Conservation (phyloP, 2,329 filamentous ascomycete genomes). For the Fusarium sp. region DNA sequence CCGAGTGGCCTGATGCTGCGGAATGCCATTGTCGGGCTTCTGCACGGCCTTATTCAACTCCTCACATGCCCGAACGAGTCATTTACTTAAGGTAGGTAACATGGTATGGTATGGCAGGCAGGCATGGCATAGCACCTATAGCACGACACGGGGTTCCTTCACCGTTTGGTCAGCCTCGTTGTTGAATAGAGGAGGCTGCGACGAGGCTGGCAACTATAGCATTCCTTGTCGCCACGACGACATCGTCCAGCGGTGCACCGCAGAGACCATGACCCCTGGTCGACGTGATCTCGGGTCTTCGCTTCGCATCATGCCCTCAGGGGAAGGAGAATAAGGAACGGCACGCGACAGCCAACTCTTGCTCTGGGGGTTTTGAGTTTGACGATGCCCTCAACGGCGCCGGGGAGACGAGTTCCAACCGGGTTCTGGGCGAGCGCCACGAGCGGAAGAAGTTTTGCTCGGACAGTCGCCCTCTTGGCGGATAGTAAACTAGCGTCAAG, state of each 20-base stretch:
- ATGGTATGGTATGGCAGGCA: neutral
- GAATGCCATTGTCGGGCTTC: slow-evolving; percentile 30
- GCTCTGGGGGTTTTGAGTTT: neutral
- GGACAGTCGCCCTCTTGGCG: slow-evolving; percentile 4
- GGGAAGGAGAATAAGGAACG: slow-evolving; percentile 2
- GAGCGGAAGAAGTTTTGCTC: slow-evolving; percentile 8
- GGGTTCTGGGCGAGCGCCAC: slow-evolving; percentile 29
- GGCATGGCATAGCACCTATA: neutral
- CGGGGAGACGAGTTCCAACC: slow-evolving; percentile 12
- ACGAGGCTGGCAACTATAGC: slow-evolving; percentile 24
- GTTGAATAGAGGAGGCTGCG: neutral
- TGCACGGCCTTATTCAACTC: slow-evolving; percentile 28
- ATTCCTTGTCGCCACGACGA: neutral
- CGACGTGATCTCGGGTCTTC: neutral
- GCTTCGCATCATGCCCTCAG: neutral
- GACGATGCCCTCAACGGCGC: slow-evolving; percentile 17
- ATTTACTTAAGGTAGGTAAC: slow-evolving; percentile 7
- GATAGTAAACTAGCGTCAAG: neutral
- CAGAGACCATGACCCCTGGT: neutral
- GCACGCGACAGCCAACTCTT: slow-evolving; percentile 15
- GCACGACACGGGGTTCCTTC: neutral
- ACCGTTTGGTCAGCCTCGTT: slow-evolving; percentile 27
- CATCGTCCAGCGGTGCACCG: neutral
- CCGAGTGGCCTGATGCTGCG: slow-evolving; percentile 37
- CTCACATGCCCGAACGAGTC: slow-evolving; percentile 28